Conservation (phyloP, 352 stramenopile genomes). For the Hyaloperonospora brassicae region DNA sequence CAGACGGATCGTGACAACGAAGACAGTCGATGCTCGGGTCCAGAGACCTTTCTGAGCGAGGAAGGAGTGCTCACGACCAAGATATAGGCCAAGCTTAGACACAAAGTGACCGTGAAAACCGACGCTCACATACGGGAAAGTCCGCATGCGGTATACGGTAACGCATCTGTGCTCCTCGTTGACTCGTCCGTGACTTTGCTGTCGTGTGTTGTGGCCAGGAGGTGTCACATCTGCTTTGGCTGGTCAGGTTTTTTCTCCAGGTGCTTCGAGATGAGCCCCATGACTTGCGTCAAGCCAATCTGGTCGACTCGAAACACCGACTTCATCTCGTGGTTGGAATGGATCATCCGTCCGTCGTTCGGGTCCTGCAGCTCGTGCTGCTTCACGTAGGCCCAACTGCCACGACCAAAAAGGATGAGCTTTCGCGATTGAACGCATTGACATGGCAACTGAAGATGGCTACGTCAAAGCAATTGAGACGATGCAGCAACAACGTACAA, state of each 20-base stretch:
- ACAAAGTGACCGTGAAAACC: not conserved
- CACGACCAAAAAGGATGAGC: no score
- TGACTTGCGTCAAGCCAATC: constrained; percentile 71
- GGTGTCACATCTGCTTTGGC: constrained; percentile 4
- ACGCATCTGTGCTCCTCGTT: not conserved
- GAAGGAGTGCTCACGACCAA: constrained; percentile 61
- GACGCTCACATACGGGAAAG: constrained; percentile 12
- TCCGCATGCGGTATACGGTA: not conserved
- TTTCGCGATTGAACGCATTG: no score
- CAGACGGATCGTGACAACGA: constrained; percentile 25
- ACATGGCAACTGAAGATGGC: not conserved
- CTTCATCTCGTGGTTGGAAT: constrained; percentile 57
- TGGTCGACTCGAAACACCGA: constrained; percentile 54
- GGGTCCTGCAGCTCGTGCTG: constrained; percentile 67
- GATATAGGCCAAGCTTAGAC: constrained; percentile 24
- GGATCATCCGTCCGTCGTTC: constrained; percentile 59
- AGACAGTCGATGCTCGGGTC: constrained; percentile 23
- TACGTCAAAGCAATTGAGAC: not conserved
- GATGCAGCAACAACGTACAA: constrained; percentile 43
- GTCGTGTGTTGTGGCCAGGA: not conserved
- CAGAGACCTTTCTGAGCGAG: constrained; percentile 65
- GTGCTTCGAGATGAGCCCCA: constrained; percentile 64
- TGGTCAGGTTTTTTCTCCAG: constrained; percentile 33
- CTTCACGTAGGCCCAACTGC: constrained; percentile 71
- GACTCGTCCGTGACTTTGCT: not conserved